Base-by-base conservation (phyloP, 768 basidiomycete genomes). In the Mycena leptocephala region DNA sequence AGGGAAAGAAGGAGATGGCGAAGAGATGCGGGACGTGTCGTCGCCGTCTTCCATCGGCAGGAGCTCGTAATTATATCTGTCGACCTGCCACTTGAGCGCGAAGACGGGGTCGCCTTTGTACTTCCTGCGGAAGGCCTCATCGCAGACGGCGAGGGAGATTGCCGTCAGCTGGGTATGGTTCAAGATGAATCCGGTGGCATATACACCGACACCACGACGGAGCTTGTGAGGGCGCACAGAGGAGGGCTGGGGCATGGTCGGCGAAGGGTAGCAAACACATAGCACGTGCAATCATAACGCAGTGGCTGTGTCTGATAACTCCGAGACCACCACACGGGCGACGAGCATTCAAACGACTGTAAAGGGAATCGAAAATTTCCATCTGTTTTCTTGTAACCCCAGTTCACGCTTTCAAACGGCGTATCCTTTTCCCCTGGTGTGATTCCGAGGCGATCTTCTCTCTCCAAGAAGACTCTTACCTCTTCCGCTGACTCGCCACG, bases 31-130 rank as follows among this genome's bases (percentile, higher is more conserved):
- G 51, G 41, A 18, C 62, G 20, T 28, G 65, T 35, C 24, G 32
- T 67, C 51, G 11, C 66, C 66, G 66, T 67, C 51, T 32, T 66
- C 33, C 28, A 66, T 33, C 65, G 65, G 65, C n/a, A 67, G 22
- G 33, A 67, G 48, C 33, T 67, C 48, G 51, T 67, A 67, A 37
- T 67, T n/a, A 24, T 53, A 20, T 16, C 37, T 5, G 33, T 10
- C n/a, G 66, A 67, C 51, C 18, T 30, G 35, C 66, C 66, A 67
- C 51, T 55, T 67, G 33, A 67, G 66, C 10, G 35, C 65, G 51
- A 67, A 55, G 51, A 39, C 35, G n/a, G 51, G 51, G 37, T 53
- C 41, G 7, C 28, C 18, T 46, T 18, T 10, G 28, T 64, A 28
- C 0, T 18, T 37, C 33, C 2, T 26, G n/a, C 16, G 48, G 24